Base-by-base conservation (phyloP, 2,329 filamentous ascomycete genomes). In the Thelonectria discophora region DNA sequence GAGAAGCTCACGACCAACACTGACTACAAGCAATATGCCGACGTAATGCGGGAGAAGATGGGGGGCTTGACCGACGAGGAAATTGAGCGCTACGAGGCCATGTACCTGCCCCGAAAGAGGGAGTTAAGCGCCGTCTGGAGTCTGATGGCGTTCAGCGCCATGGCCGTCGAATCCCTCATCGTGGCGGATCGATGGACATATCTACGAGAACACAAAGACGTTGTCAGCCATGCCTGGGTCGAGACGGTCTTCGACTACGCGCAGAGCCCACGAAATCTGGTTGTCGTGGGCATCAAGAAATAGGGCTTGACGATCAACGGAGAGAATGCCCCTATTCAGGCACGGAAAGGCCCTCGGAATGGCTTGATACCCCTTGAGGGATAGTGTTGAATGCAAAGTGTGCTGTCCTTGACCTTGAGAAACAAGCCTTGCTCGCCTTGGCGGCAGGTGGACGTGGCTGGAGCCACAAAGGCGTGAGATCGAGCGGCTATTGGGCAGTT, bases 121-220 rank as follows among this genome's bases (percentile, higher is more conserved):
- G 90, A 97, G 73, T 79, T 99, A 40, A 93, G 90, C 72, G 85
- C 96, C 8, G 87, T 96, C 61, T 99, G 95, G 95, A 93, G 88
- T 68, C 76, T 99, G 71, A 99, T 99, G 94, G 94, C 95, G 1
- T 97, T 97, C 72, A 96, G 93, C 75, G 94, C 94, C 3, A 88
- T 88, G 18, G 90, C 97, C 4, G 89, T 96, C 2, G 95, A 99
- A 80, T 92, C 93, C 32, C 81, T 96, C 61, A 94, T 99, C 70
- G 93, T 97, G 53, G 87, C 90, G 47, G 95, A 99, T 81, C 85
- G 95, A 47, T 99, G 93, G 91, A 80, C 91, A 64, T 99, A 90
- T 79, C 80, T 99, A 68, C 85, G 82, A 60, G 94, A 99, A 79
- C 91, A 97, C 69, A 72, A 79, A 51, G 85, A 90, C 43, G 79